phyloP scores from a whole-genome alignment of 306 rosid genomes.

The Fragaria nilgerrensis region DNA sequence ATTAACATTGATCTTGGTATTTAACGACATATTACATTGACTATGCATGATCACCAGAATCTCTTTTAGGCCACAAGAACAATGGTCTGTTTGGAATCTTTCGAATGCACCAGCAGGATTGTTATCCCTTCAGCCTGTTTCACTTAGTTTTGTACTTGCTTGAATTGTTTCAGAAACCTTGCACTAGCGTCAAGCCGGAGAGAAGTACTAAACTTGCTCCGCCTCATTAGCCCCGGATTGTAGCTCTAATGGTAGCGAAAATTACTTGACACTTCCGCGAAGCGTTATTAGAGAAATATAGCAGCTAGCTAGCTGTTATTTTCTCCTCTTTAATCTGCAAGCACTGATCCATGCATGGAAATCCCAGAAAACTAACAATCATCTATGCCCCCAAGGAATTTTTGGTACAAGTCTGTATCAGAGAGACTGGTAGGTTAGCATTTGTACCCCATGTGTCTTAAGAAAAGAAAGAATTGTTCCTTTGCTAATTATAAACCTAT shows the following conservation, averaged over 20 bases:
- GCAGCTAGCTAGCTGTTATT: not conserved
- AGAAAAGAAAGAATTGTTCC: not conserved
- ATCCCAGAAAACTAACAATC: not conserved
- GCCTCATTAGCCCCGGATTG: not conserved
- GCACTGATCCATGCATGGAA: not conserved
- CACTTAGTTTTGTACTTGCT: too few relatives aligned
- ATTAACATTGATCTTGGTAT: not conserved
- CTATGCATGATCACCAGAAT: not conserved
- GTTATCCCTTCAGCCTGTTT: too few relatives aligned
- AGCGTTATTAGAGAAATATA: not conserved
- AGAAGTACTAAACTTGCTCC: not conserved
- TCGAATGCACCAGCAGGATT: not conserved
- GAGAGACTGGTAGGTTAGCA: constrained; percentile 1
- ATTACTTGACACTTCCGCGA: not conserved
- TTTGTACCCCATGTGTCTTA: not conserved
- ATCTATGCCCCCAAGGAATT: not conserved
- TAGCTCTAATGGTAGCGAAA: not conserved
- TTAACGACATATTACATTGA: too few relatives aligned
- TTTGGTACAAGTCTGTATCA: not conserved
- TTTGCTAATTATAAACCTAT: not conserved
- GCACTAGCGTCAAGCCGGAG: too few relatives aligned
- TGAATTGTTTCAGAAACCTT: too few relatives aligned
- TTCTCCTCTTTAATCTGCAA: not conserved
- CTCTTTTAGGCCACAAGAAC: not conserved
- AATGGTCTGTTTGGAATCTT: not conserved